Conservation (phyloP, 305 asterid species). For the Fraxinus baroniana region DNA sequence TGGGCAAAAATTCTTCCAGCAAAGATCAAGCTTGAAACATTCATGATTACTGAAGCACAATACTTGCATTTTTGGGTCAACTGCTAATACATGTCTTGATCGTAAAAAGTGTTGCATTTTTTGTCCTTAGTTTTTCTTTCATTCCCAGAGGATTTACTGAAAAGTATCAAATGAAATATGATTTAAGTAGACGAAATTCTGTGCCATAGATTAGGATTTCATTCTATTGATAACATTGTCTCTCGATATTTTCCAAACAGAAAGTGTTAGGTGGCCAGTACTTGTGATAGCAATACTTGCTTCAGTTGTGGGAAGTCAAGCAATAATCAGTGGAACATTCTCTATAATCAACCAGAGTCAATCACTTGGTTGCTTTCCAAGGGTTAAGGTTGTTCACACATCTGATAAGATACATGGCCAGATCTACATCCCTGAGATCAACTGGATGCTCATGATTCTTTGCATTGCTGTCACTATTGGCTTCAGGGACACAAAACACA, state of each 20-base stretch:
- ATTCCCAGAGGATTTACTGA: neutral
- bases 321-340: constrained; percentile 94
- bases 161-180: neutral
- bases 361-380: constrained; percentile 93
- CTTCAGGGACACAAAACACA: constrained; percentile 82
- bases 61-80: neutral
- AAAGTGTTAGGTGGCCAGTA: constrained; percentile 83
- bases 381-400: constrained; percentile 93
- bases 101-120: neutral
- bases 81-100: neutral
- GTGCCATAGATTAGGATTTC: no score
- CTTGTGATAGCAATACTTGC: constrained; percentile 87
- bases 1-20: neutral
- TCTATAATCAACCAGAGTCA: constrained; percentile 95
- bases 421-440: constrained; percentile 96
- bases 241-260: constrained; percentile 35
- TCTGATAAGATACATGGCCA: constrained; percentile 85
- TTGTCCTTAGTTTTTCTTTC: neutral
- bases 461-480: constrained; percentile 95
- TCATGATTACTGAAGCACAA: neutral
- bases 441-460: constrained; percentile 93
- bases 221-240: neutral
- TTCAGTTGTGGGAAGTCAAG: constrained; percentile 96
- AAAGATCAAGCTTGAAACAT: neutral
- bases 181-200: neutral